These are phyloP conservation scores for Termitomyces sp. DNA, from an alignment of 768 basidiomycete species.

Conservation along the genomic window DNA sequence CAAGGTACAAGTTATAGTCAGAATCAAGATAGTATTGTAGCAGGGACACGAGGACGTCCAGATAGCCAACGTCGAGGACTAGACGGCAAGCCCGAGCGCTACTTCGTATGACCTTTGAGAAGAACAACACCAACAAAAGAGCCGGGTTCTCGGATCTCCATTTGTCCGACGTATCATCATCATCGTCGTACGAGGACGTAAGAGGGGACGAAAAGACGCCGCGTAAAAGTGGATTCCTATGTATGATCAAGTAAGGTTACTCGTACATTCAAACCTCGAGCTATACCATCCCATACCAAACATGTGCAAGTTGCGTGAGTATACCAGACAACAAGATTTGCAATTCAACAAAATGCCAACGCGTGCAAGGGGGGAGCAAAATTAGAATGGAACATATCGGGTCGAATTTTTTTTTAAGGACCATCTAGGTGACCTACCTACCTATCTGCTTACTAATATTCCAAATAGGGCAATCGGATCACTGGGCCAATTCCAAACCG, in stretches of 20 bases:
- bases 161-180: background rate
- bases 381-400: no score
- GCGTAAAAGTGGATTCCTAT: constrained; percentile 13
- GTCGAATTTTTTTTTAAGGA: background rate
- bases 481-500: background rate
- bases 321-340: constrained; percentile 11
- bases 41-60: constrained; percentile 12
- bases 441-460: background rate
- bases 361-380: no score
- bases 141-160: constrained; percentile 3
- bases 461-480: background rate
- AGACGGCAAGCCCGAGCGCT: constrained; percentile 1
- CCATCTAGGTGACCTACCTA: background rate
- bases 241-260: background rate
- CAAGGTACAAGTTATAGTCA: constrained; percentile 4
- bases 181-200: constrained; percentile 1
- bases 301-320: constrained; percentile 9
- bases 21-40: constrained; percentile 1
- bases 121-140: constrained; percentile 10
- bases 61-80: constrained; percentile 13
- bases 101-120: constrained; percentile 12
- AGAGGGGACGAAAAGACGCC: constrained; percentile 13
- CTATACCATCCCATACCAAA: constrained; percentile 6
- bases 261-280: background rate
- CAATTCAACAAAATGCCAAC: constrained; percentile 12